These are phyloP conservation scores for Phytophthora foliorum DNA, from an alignment of 352 stramenopile genomes.

Conservation along the genomic window DNA sequence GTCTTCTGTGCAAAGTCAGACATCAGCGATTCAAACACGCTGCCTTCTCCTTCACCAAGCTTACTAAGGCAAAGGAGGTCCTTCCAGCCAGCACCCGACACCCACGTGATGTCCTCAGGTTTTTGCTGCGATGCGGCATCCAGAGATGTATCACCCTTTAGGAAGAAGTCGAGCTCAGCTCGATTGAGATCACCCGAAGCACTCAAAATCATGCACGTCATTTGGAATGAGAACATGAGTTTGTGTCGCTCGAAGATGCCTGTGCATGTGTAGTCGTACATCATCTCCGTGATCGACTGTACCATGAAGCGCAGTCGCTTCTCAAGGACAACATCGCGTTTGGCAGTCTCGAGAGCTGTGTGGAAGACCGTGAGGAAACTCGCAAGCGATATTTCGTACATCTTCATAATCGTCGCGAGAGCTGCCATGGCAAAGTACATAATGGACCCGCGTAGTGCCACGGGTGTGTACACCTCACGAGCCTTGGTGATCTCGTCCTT, in stretches of 20 bases:
- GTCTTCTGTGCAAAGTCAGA: slow-evolving; percentile 60
- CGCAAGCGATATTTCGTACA: slow-evolving; percentile 96
- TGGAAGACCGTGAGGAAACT: slow-evolving; percentile 95
- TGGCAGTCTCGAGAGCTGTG: slow-evolving; percentile 91
- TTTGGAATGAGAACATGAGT: slow-evolving; percentile 97
- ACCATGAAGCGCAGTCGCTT: slow-evolving; percentile 92
- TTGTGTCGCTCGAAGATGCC: slow-evolving; percentile 98
- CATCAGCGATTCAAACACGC: slow-evolving; percentile 69
- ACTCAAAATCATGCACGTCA: slow-evolving; percentile 96
- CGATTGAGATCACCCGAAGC: slow-evolving; percentile 87
- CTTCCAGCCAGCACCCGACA: slow-evolving; percentile 93
- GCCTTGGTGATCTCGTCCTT: slow-evolving; percentile 96
- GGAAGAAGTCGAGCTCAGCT: slow-evolving; percentile 95
- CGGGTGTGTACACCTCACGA: slow-evolving; percentile 91
- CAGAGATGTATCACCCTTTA: slow-evolving; percentile 96
- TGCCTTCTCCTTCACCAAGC: slow-evolving; percentile 45
- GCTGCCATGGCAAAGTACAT: slow-evolving; percentile 96
- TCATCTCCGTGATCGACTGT: slow-evolving; percentile 92
- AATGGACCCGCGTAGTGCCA: slow-evolving; percentile 93
- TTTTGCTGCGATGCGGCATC: slow-evolving; percentile 77
- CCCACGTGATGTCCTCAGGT: slow-evolving; percentile 85
- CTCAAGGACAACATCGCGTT: slow-evolving; percentile 92
- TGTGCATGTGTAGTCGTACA: slow-evolving; percentile 98
- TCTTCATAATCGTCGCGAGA: slow-evolving; percentile 94
- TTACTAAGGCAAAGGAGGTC: slow-evolving; percentile 89